Evolutionary conservation across 495 filamentous ascomycete genomes (phyloP), one percentile per base, ranked within the genome.

Genomic region (Tuber aestivum): DNA sequence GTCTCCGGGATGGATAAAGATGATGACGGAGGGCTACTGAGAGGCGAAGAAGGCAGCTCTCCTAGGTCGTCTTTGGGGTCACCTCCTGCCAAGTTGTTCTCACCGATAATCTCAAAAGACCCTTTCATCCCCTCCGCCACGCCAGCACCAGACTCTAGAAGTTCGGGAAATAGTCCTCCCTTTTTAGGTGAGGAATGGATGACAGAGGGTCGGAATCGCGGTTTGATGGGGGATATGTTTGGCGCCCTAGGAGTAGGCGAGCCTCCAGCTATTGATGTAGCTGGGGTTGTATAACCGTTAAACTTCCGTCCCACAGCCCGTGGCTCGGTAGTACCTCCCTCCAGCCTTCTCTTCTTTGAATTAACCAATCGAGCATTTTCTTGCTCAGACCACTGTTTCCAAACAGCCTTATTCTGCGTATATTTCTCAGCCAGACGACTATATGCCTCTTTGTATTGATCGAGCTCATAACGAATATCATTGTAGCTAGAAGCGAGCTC

Each of bases 371-470:
- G 80, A 40, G 75, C 70, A 23, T 75, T 74, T 41, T 75, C 75
- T 41, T 74, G 61, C 50, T 76, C 76, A 32, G 75, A 74, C 82
- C 82, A 83, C 40, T 78, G 74, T 50, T 77, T 76, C 75, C 75
- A 81, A 20, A 76, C 76, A 18, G 77, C 76, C 70, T 84, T 83
- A 40, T 79, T 76, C 71, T 79, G 70, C 32, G 75, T 71, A 68
- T 84, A 79, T 32, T 80, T 83, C 42, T 76, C 74, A 44, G 75
- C 69, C 7, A 83, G 74, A 27, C 72, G 72, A 35, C 50, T 74
- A 14, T 83, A 81, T 23, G 83, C 83, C 23, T 81, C 75, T 70
- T 80, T 79, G 40, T 78, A 79, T 27, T 61, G 77, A 14, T 77
- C 76, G 41, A 73, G 44, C 35, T 76, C 74, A 48, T 76, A 69